Percentiles rank a stretch among this genome's conserved stretches.
These are phyloP conservation scores for Vinca major DNA, from an alignment of 305 asterid species.

Conservation along the genomic window DNA sequence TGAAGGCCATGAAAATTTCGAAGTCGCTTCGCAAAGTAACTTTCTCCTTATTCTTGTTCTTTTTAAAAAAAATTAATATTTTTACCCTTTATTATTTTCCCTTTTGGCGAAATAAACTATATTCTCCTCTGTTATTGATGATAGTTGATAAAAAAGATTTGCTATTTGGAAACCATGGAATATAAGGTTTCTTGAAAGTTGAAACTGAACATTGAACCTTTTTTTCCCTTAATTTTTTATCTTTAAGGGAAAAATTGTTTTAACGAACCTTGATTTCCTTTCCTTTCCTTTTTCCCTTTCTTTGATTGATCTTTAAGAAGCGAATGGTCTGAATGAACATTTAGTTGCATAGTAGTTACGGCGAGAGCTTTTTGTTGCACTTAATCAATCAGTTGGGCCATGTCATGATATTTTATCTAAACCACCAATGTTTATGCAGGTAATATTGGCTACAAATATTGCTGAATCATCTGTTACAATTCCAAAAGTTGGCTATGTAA, in stretches of 20 bases:
- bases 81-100: too few species aligned
- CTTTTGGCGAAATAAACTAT: neutral
- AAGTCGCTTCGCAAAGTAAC: constrained; percentile 78
- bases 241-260: neutral
- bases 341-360: neutral
- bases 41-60: too few species aligned
- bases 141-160: neutral
- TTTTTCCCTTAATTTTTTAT: neutral
- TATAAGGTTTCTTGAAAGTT: neutral
- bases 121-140: constrained; percentile 11
- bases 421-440: constrained; percentile 32
- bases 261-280: neutral
- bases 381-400: neutral
- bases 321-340: neutral
- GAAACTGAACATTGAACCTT: neutral
- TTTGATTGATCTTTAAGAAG: neutral
- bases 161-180: neutral
- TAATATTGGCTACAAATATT: constrained; percentile 89
- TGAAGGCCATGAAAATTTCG: constrained; percentile 73
- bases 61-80: too few species aligned
- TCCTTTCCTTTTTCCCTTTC: neutral
- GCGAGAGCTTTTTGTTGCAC: neutral
- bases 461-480: constrained; percentile 99
- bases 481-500: constrained; percentile 90
- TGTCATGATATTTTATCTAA: neutral